Base-by-base conservation (phyloP, 73 alveolate species). In the Paramecium pentaurelia region DNA sequence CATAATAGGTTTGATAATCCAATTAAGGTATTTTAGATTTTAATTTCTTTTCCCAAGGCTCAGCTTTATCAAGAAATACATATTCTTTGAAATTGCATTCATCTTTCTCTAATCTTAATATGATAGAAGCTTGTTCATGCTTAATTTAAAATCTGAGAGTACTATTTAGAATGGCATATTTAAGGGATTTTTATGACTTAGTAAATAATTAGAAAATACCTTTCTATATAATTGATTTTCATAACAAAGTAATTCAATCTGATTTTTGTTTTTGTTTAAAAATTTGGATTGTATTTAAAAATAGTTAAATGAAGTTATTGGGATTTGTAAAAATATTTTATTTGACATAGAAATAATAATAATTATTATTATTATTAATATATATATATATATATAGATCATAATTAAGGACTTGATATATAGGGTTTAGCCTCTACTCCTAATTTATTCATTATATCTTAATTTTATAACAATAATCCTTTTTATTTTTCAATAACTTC, bases 401-500 rank as follows among this genome's bases (percentile, higher is more conserved):
- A 64, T 12, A 64, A 64, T 64, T 64, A 64, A 3, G 84, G 51
- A 64, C 28, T 64, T 11, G 84, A 64, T 32, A 64, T 64, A 10
- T 64, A 64, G 4, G 84, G 84, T 64, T 64, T 64, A 14, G 84
- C 84, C 36, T 73, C 87, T 37, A 73, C 87, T 73, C 87, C 87
- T 73, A 73, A 73, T 73, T 73, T 73, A 34, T 73, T 37, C 87
- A 73, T 73, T 32, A 73, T 73, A 38, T 73, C 87, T 34, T 73
- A 18, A 73, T 73, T 73, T 73, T 34, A 38, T 73, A 9, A 20
- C 8, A 73, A 12, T 37, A 73, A 73, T 8, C 60, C 36, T 73
- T 73, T 37, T n/a, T 73, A 73, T 20, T 40, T 73, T 14, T 73
- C 60, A 30, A 73, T 73, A 2, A 73, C 58, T 12, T 73, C 87